Percentiles rank a stretch among this genome's conserved stretches.
phyloP scores from a whole-genome alignment of 2,329 filamentous ascomycete genomes.

The Bipolaris cookei region DNA sequence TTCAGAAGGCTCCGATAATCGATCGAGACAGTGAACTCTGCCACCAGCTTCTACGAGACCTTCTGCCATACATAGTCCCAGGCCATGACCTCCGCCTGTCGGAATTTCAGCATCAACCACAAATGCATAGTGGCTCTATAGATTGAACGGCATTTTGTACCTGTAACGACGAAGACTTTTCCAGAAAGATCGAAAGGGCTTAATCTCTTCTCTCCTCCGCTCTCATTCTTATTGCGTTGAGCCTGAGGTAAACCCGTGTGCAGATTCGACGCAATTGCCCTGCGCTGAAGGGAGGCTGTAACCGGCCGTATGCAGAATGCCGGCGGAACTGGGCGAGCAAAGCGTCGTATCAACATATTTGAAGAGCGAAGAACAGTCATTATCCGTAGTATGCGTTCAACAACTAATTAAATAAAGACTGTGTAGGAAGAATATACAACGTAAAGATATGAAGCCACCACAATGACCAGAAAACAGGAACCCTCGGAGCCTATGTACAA shows the following conservation, averaged over 20 bases:
- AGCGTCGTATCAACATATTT: slow-evolving; percentile 12
- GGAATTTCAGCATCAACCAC: slow-evolving; percentile 16
- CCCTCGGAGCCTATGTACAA: neutral
- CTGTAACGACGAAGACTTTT: slow-evolving; percentile 60
- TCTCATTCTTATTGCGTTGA: slow-evolving; percentile 29
- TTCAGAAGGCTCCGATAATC: slow-evolving; percentile 60
- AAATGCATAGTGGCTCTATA: slow-evolving; percentile 38
- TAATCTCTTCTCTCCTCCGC: slow-evolving; percentile 25
- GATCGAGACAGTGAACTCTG: slow-evolving; percentile 70
- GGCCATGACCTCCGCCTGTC: slow-evolving; percentile 71
- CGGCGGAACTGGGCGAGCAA: slow-evolving; percentile 10
- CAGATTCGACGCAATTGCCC: slow-evolving; percentile 16
- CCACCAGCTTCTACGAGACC: slow-evolving; percentile 77
- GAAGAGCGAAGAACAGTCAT: slow-evolving; percentile 23
- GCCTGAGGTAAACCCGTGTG: slow-evolving; percentile 20
- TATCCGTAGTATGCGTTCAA: neutral
- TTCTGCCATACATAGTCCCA: slow-evolving; percentile 74
- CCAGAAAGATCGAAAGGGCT: slow-evolving; percentile 40
- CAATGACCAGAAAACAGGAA: neutral
- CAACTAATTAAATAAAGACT: neutral
- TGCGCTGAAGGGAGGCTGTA: slow-evolving; percentile 11
- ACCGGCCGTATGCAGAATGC: slow-evolving; percentile 12
- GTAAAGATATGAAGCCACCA: neutral
- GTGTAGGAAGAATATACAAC: neutral
- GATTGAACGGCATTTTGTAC: slow-evolving; percentile 66